These are phyloP conservation scores for Stropharia rugosoannulata DNA, from an alignment of 768 basidiomycete genomes.

Conservation along the genomic window DNA sequence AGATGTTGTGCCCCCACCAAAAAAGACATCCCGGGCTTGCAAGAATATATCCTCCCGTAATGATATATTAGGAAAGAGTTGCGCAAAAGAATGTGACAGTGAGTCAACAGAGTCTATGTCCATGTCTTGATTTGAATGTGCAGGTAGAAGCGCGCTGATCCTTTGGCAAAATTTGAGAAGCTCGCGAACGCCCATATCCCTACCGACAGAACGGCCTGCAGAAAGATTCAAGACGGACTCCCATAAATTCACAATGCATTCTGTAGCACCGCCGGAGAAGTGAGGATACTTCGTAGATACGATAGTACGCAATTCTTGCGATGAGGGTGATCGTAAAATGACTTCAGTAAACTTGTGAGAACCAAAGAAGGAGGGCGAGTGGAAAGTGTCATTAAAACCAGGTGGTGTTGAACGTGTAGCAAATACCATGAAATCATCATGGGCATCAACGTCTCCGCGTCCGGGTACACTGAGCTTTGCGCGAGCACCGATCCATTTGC, in stretches of 20 bases:
- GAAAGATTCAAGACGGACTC: conserved; percentile 51
- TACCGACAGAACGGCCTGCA: conserved; percentile 42
- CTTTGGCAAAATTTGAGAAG: conserved; percentile 83
- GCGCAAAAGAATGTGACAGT: conserved; percentile 26
- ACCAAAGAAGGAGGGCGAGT: conserved; percentile 75
- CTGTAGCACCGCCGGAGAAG: conserved; percentile 47
- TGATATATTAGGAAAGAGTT: conserved; percentile 65
- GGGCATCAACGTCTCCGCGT: conserved; percentile 71
- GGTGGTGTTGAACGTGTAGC: conserved; percentile 76
- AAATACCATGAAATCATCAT: conserved; percentile 81
- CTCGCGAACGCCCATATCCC: conserved; percentile 75
- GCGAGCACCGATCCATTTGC: conserved; percentile 74
- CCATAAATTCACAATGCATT: conserved; percentile 71
- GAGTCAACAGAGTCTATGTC: conserved; percentile 32
- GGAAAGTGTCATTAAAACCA: conserved; percentile 45
- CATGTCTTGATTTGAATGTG: conserved; percentile 38
- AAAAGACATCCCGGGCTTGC: conserved; percentile 90
- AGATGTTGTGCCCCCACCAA: conserved; percentile 65
- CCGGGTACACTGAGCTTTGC: conserved; percentile 74
- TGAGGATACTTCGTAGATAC: conserved; percentile 64
- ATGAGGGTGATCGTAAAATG: conserved; percentile 55
- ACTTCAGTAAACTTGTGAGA: conserved; percentile 83
- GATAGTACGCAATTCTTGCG: conserved; percentile 70
- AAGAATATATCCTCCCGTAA: conserved; percentile 88
- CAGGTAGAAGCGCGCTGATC: conserved; percentile 59